Conservation (phyloP, 768 basidiomycete species). For the Favolaschia claudopus region DNA sequence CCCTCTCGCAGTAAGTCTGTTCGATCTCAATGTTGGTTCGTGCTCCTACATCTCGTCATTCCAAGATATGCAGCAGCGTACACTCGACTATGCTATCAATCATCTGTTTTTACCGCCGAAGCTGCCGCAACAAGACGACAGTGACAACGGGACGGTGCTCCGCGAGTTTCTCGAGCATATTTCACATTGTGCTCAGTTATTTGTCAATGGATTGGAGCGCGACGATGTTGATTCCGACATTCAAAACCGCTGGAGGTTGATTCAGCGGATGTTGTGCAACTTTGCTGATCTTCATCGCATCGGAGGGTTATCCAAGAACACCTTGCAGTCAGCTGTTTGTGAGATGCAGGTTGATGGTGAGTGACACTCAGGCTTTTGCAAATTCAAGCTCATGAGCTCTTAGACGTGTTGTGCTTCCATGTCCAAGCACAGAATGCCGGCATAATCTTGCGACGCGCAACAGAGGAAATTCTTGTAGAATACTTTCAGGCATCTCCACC, state of each 20-base stretch:
- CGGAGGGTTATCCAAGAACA: not conserved
- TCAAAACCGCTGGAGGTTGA: not conserved
- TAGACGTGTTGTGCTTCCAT: slow-evolving; percentile 48
- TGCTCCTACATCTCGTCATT: no score
- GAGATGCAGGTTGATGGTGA: not conserved
- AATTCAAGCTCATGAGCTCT: no score
- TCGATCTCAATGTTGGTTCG: no score
- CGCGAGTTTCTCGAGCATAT: slow-evolving; percentile 32
- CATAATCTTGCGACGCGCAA: slow-evolving; percentile 44
- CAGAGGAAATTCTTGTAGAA: slow-evolving; percentile 46
- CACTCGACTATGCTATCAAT: slow-evolving; percentile 44
- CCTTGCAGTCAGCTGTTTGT: slow-evolving; percentile 25
- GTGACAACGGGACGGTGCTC: slow-evolving; percentile 28
- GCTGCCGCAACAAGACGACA: slow-evolving; percentile 47
- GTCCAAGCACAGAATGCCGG: slow-evolving; percentile 58
- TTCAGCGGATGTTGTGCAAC: not conserved
- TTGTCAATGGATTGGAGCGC: not conserved
- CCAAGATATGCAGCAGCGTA: no score
- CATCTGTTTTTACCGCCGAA: slow-evolving; percentile 54
- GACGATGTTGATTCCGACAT: not conserved
- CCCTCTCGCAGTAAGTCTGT: no score
- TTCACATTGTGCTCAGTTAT: slow-evolving; percentile 1
- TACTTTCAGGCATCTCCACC: slow-evolving; percentile 54
- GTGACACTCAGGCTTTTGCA: not conserved
- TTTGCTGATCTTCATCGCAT: not conserved